Percentiles rank a stretch among this genome's conserved stretches.
Conservation (phyloP, 2,329 filamentous ascomycete species). For the Penicillium corylophilum region DNA sequence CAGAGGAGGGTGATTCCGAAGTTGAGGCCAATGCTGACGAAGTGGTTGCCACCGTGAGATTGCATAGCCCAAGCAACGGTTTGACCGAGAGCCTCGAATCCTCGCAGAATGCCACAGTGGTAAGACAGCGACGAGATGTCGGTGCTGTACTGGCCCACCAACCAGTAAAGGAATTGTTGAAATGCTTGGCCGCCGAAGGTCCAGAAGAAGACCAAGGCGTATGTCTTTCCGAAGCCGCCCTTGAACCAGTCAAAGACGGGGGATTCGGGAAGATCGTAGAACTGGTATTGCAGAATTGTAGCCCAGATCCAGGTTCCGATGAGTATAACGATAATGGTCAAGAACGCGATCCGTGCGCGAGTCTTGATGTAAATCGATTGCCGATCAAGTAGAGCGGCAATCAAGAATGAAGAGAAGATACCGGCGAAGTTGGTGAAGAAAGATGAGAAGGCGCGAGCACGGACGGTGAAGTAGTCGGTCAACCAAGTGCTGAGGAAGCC, state of each 20-base stretch:
- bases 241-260: slow-evolving; percentile 26
- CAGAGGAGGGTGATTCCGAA: slow-evolving; percentile 25
- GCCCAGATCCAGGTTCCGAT: slow-evolving; percentile 27
- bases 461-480: slow-evolving; percentile 25
- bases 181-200: slow-evolving; percentile 24
- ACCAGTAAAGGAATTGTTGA: slow-evolving; percentile 28
- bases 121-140: slow-evolving; percentile 25
- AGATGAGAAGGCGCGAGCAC: slow-evolving; percentile 25
- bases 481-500: slow-evolving; percentile 29
- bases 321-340: slow-evolving; percentile 16
- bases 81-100: slow-evolving; percentile 25
- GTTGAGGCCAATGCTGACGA: slow-evolving; percentile 26
- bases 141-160: slow-evolving; percentile 26
- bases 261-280: slow-evolving; percentile 17
- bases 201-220: slow-evolving; percentile 26
- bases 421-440: slow-evolving; percentile 28
- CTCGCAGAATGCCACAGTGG: slow-evolving; percentile 25
- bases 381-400: slow-evolving; percentile 22
- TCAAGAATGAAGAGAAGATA: slow-evolving; percentile 23
- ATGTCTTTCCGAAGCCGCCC: slow-evolving; percentile 21
- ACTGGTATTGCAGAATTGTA: slow-evolving; percentile 23
- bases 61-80: slow-evolving; percentile 29
- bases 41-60: slow-evolving; percentile 23
- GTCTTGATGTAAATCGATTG: slow-evolving; percentile 26
- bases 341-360: slow-evolving; percentile 21